Evolutionary conservation across 2,329 filamentous ascomycete genomes (phyloP), one percentile per base, ranked within the genome.

Genomic region (Botrytis hyacinthi): DNA sequence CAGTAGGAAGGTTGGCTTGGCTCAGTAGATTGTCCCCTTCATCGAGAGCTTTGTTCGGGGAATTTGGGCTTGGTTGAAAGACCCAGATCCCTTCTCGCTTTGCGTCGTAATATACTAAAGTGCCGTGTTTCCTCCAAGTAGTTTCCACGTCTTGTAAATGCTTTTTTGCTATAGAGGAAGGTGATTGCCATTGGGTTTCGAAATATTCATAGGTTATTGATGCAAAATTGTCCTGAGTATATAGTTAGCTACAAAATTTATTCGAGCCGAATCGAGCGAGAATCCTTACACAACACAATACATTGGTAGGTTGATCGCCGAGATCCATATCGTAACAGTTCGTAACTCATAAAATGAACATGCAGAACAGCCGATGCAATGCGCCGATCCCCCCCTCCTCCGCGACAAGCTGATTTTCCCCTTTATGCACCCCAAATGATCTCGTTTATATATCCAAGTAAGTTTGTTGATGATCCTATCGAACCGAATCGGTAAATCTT

Each of bases 261-360:
- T 67, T 69, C 18, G 26, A 40, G 40, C 37, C 14, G 46, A 40
- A n/a, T 16, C 48, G 46, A 59, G 35, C 37, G 54, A 35, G 9
- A 69, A 35, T 4, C 76, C 77, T 75, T 66, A 82, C 81, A 76
- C 77, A 79, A 71, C 77, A 80, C 75, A 82, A 75, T 72, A 81
- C 78, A 77, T 81, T 82, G 44, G 81, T 81, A 62, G 74, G 73
- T 74, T 80, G 81, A 62, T 82, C 80, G 40, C 80, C 78, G 73
- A 77, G 78, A 74, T 82, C 81, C 81, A 82, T 82, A 60, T 76
- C 76, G 78, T 77, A 74, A 67, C 65, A 71, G 67, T 60, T 73
- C 72, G 46, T 68, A 71, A 76, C 29, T 78, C 75, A 77, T 77
- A 63, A 66, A 76, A 70, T 54, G 48, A 32, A 48, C 51, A 57